Conservation (phyloP, 23 red algal species). For the Gracilaria vermiculophylla region DNA sequence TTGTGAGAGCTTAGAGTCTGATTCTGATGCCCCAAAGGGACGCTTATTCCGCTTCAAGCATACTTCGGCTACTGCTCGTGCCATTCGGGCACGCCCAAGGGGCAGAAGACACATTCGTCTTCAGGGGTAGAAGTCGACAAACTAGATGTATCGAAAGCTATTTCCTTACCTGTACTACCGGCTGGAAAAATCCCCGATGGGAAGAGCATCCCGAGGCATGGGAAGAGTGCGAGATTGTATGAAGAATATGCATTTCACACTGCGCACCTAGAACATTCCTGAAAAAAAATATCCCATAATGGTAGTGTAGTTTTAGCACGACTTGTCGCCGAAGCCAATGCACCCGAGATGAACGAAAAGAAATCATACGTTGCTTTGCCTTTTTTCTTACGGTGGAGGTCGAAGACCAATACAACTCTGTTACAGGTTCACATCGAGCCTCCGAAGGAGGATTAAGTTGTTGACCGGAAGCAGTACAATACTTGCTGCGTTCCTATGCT, state of each 20-base stretch:
- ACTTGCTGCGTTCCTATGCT: constrained; percentile 14
- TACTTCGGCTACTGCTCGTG: too few relatives aligned
- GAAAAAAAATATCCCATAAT: constrained; percentile 10
- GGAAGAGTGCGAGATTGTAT: constrained; percentile 14
- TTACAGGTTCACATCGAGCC: background rate
- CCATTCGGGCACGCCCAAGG: too few relatives aligned
- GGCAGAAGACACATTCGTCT: too few relatives aligned
- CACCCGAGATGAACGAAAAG: background rate
- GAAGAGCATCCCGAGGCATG: background rate
- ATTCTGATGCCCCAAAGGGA: too few relatives aligned
- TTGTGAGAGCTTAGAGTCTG: too few relatives aligned
- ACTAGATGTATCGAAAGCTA: background rate
- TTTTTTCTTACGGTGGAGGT: background rate
- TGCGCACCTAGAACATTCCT: background rate
- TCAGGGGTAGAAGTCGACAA: too few relatives aligned
- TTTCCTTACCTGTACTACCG: background rate
- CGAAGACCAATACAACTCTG: background rate
- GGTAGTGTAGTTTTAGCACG: constrained; percentile 15
- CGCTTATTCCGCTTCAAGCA: too few relatives aligned
- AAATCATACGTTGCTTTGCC: background rate
- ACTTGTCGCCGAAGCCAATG: background rate
- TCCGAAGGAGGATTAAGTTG: background rate
- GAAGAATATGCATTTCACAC: background rate
- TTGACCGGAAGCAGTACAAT: constrained; percentile 33
- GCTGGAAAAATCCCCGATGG: background rate